A percentile compares a stretch with the other conserved stretches of the same genome.
Evolutionary conservation across 805 yeast species (phyloP).

Genomic region (Lipomyces yamanashiensis): DNA sequence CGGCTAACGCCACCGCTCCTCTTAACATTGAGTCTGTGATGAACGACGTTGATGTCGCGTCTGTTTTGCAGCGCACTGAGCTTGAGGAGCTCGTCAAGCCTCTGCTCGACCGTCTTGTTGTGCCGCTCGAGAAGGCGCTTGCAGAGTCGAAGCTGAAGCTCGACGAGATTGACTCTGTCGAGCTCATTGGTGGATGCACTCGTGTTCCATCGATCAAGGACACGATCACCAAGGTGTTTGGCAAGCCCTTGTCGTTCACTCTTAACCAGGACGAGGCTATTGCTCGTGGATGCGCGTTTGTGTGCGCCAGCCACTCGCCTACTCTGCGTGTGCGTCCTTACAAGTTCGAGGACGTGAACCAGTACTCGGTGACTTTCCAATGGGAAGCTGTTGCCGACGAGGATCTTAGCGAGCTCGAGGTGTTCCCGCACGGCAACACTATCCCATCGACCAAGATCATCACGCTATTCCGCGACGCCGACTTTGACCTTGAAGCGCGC

Average conservation of each 20-base stretch:
- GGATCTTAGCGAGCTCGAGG: slow-evolving; percentile 86
- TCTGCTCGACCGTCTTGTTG: slow-evolving; percentile 71
- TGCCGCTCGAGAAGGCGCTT: slow-evolving; percentile 82
- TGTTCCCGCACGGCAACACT: slow-evolving; percentile 89
- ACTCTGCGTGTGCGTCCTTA: slow-evolving; percentile 98
- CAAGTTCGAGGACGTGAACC: slow-evolving; percentile 95
- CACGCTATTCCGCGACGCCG: slow-evolving; percentile 88
- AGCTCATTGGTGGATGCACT: slow-evolving; percentile 97
- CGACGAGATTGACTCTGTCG: slow-evolving; percentile 85
- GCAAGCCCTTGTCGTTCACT: slow-evolving; percentile 86
- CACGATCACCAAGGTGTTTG: slow-evolving; percentile 76
- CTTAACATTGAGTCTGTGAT: slow-evolving; percentile 93
- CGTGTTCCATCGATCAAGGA: slow-evolving; percentile 94
- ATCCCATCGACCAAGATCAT: slow-evolving; percentile 96
- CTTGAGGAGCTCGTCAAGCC: slow-evolving; percentile 89
- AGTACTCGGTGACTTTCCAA: slow-evolving; percentile 86
- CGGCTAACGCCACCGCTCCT: slow-evolving; percentile 95
- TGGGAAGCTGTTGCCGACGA: slow-evolving; percentile 96
- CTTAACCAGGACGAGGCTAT: slow-evolving; percentile 99
- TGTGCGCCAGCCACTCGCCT: slow-evolving; percentile 99
- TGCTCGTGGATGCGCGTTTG: slow-evolving; percentile 98
- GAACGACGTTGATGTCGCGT: slow-evolving; percentile 95
- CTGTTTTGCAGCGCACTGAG: slow-evolving; percentile 86
- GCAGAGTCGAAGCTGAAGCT: slow-evolving; percentile 72
- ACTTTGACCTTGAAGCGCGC: slow-evolving; percentile 82